phyloP scores from a whole-genome alignment of 805 yeast species.

The Teunomyces funiuensis region DNA sequence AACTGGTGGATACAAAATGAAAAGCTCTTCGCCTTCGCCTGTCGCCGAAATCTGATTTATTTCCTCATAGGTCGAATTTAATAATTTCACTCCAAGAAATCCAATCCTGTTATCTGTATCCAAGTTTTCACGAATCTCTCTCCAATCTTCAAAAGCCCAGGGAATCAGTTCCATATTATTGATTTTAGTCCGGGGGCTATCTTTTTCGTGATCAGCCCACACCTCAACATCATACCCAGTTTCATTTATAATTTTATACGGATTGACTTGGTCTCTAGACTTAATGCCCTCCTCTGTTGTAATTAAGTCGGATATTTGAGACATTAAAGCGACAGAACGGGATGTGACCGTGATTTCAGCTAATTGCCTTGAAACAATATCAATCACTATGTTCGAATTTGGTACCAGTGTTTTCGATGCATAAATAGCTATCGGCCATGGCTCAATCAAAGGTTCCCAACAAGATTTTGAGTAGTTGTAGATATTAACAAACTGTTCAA shows the following conservation, averaged over 20 bases:
- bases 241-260: conserved; percentile 77
- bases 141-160: conserved; percentile 97
- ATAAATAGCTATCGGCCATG: conserved; percentile 78
- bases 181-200: conserved; percentile 31
- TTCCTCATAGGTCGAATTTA: conserved; percentile 55
- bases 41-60: conserved; percentile 63
- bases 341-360: conserved; percentile 84
- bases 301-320: conserved; percentile 63
- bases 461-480: conserved; percentile 87
- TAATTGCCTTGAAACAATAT: conserved; percentile 69
- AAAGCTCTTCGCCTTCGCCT: conserved; percentile 80
- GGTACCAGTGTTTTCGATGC: conserved; percentile 51
- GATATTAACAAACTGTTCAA: conserved; percentile 69
- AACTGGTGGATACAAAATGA: conserved; percentile 61
- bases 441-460: conserved; percentile 94
- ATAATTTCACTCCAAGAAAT: conserved; percentile 59
- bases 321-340: conserved; percentile 71
- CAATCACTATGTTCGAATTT: conserved; percentile 53
- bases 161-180: conserved; percentile 53
- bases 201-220: conserved; percentile 61
- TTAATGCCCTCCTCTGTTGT: conserved; percentile 53
- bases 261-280: conserved; percentile 76
- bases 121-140: conserved; percentile 74
- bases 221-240: conserved; percentile 81
- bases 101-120: conserved; percentile 63